Evolutionary conservation across 441 rosid genomes (phyloP).

Genomic region (Erodium chrysanthum): DNA sequence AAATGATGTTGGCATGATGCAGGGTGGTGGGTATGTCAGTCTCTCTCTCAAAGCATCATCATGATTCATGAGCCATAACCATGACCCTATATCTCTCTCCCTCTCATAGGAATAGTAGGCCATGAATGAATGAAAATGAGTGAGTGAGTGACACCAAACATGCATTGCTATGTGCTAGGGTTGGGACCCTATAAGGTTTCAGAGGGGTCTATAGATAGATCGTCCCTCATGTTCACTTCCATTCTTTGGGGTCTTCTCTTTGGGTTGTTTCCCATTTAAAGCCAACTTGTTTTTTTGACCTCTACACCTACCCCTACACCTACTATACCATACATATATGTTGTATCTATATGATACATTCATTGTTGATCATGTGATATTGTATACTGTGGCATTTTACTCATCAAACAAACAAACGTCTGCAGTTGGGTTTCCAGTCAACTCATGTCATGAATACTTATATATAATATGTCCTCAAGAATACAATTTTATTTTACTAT

Average conservation of each 20-base stretch:
- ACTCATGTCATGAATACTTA: background rate
- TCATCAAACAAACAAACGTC: slow-evolving; percentile 5
- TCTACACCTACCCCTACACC: background rate
- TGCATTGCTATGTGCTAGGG: slow-evolving; percentile 13
- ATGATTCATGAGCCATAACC: too few species aligned
- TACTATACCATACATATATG: background rate
- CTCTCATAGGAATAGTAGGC: background rate
- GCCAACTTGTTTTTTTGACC: slow-evolving; percentile 9
- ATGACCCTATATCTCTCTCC: too few species aligned
- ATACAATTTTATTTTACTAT: too few species aligned
- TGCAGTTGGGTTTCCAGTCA: slow-evolving; percentile 2
- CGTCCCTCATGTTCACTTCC: slow-evolving; percentile 1
- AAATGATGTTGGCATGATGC: slow-evolving; percentile 8
- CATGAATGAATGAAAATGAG: background rate
- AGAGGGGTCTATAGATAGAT: background rate
- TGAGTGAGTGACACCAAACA: slow-evolving; percentile 9
- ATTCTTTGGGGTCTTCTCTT: slow-evolving; percentile 17
- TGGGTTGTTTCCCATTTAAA: slow-evolving; percentile 23
- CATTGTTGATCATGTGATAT: background rate
- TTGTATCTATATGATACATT: background rate
- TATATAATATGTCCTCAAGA: too few species aligned
- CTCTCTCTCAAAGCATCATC: too few species aligned
- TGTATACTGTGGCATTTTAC: background rate
- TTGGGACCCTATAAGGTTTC: slow-evolving; percentile 20
- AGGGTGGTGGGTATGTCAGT: background rate